Base-by-base conservation (phyloP, 768 basidiomycete genomes). In the Lenzites betulinus region DNA sequence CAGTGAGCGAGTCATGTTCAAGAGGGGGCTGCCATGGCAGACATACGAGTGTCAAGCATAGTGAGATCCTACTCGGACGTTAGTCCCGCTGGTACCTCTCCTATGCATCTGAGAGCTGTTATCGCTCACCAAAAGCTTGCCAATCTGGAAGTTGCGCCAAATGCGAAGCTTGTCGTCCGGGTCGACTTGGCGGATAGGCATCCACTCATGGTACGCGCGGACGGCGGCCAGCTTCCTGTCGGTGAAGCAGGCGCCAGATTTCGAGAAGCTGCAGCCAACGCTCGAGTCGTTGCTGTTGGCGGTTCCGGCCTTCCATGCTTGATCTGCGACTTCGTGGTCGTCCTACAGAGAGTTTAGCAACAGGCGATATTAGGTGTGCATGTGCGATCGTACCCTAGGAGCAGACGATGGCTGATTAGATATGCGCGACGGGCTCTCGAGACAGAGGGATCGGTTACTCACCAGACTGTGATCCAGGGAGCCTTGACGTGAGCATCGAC, bases 131-230 rank as follows among this genome's bases (percentile, higher is more conserved):
- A 84, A 67, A n/a, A 86, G 76, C 67, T 83, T 83, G 47, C 84
- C 85, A 38, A 87, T 79, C 72, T 84, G 80, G 73, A 87, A 85
- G 66, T 83, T 84, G 35, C 84, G 78, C 83, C 83, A 86, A 53
- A 85, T 85, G 26, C 83, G 76, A 16, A 86, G 77, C 64, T 81
- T 77, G 70, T 85, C 83, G 51, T 78, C 77, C 1, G 78, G 76
- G 41, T 78, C 78, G 18, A 86, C 81, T 62, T 85, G 82, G 11
- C 85, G 77, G 60, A 86, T 82, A 13, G 83, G 84, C 74, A 86
- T 78, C 84, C 84, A 85, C 61, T 85, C 83, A 65, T 85, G 82
- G 65, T 84, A 84, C 0, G 82, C 83, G 30, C 83, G 74, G 25
- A 85, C 79, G 8, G 82, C 85, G 44, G 84, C 83, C 2, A 83